Evolutionary conservation across 2,329 filamentous ascomycete species (phyloP).

Genomic region (Alternaria hordeiaustralica): DNA sequence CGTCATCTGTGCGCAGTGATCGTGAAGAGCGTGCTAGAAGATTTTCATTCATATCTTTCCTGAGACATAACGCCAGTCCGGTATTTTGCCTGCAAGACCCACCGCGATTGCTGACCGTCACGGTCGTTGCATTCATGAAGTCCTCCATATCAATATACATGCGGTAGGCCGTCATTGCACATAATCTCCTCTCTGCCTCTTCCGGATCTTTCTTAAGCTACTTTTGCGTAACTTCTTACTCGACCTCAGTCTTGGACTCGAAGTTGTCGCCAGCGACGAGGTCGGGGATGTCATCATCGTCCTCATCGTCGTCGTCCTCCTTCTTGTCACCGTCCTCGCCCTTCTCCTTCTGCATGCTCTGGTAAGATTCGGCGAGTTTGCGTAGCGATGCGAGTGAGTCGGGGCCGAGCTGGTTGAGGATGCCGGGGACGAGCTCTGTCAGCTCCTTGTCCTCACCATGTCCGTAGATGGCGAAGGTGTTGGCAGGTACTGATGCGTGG

Average conservation of each 20-base stretch:
- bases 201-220: constrained; percentile 20
- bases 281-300: constrained; percentile 91
- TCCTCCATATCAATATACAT: constrained; percentile 33
- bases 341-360: constrained; percentile 96
- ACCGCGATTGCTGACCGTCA: constrained; percentile 35
- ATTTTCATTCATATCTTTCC: constrained; percentile 46
- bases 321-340: constrained; percentile 73
- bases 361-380: constrained; percentile 99
- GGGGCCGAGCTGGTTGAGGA: constrained; percentile 98
- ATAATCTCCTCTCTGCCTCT: constrained; percentile 24
- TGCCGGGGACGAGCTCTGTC: constrained; percentile 97
- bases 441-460: constrained; percentile 99
- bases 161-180: constrained; percentile 29
- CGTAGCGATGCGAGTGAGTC: constrained; percentile 97
- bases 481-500: constrained; percentile 94
- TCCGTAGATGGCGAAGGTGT: constrained; percentile 99
- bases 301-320: constrained; percentile 66
- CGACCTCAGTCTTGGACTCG: constrained; percentile 84
- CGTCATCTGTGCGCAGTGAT: background rate
- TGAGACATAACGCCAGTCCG: constrained; percentile 43
- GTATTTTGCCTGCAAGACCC: constrained; percentile 39
- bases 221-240: constrained; percentile 62
- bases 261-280: constrained; percentile 98
- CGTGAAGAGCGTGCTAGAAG: constrained; percentile 32
- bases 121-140: constrained; percentile 22